Evolutionary conservation across 2,329 filamentous ascomycete species (phyloP), one percentile per base, ranked within the genome.

Genomic region (Paradendryphiella salina): DNA sequence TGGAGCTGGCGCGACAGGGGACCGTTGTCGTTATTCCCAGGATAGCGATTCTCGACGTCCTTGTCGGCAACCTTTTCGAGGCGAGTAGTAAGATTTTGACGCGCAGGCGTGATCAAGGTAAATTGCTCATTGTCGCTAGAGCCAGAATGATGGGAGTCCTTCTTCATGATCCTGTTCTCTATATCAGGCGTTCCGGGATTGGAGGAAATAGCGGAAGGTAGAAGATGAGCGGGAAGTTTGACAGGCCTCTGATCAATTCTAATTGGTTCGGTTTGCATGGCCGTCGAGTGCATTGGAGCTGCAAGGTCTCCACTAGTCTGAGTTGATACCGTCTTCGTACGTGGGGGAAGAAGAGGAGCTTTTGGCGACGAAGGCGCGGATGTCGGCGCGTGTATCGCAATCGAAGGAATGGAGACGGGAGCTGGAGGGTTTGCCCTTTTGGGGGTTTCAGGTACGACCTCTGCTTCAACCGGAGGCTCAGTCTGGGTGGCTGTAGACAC

Each of bases 261-360:
- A 50, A 97, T 96, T 52, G 90, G 89, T 61, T 97, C 92, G 0
- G 94, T 99, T 76, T 99, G 94, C 50, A 92, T 81, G 2, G 82
- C 84, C 37, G 75, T 79, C 48, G 80, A 86, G 33, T 75, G 77
- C 59, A 78, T 77, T 14, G 76, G 71, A 20, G 73, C 69, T 8
- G 77, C 63, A 29, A 77, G 65, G 9, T 79, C 72, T 40, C 85
- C 77, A 31, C 80, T 80, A 20, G 91, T 90, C 73, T 99, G 94
- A 64, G 88, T 93, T 14, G 85, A 86, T 57, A 88, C 85, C 72
- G 90, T 90, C 71, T 91, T 96, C 5, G 84, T 87, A 55, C 85
- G 85, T 49, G 92, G 85, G 46, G 91, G 91, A 23, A 96, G 85
- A 46, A 96, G 82, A 43, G 87, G 85, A 59, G 87, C 84, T 39